Evolutionary conservation across 73 alveolate species (phyloP).

Genomic region (Breviolum minutum): DNA sequence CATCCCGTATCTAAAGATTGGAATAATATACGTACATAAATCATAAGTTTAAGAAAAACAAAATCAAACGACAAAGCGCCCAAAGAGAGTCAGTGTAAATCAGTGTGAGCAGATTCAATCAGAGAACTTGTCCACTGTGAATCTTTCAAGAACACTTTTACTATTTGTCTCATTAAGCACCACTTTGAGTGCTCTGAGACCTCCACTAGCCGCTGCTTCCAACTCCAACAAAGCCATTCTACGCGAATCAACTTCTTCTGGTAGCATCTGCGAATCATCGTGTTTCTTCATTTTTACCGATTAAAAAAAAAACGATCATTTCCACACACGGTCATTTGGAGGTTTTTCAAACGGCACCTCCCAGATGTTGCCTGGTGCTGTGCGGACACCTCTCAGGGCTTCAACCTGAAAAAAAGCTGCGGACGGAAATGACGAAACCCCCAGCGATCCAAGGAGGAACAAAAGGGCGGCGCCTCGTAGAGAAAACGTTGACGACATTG

Average conservation of each 20-base stretch:
- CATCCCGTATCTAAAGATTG: too few species aligned
- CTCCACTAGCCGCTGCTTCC: slow-evolving; percentile 29
- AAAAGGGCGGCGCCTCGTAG: slow-evolving; percentile 8
- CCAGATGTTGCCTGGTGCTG: slow-evolving; percentile 23
- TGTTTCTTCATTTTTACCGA: background rate
- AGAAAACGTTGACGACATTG: slow-evolving; percentile 49
- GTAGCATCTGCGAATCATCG: slow-evolving; percentile 42
- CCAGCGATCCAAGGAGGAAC: too few species aligned
- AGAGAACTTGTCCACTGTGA: background rate
- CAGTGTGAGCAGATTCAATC: background rate
- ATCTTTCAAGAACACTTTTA: too few species aligned
- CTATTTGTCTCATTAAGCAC: too few species aligned
- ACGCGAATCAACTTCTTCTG: slow-evolving; percentile 54
- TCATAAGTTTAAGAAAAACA: background rate
- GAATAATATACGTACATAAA: too few species aligned
- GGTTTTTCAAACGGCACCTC: slow-evolving; percentile 9
- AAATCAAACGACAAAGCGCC: background rate
- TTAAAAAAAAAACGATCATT: background rate
- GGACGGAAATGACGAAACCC: background rate
- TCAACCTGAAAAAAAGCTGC: background rate
- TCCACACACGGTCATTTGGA: background rate
- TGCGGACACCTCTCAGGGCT: slow-evolving; percentile 28
- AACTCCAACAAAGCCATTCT: slow-evolving; percentile 63
- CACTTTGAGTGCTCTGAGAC: background rate
- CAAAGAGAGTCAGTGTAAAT: too few species aligned